Percentiles rank a stretch among this genome's conserved stretches.
phyloP scores from a whole-genome alignment of 805 yeast genomes.

The Candida fluviatilis region DNA sequence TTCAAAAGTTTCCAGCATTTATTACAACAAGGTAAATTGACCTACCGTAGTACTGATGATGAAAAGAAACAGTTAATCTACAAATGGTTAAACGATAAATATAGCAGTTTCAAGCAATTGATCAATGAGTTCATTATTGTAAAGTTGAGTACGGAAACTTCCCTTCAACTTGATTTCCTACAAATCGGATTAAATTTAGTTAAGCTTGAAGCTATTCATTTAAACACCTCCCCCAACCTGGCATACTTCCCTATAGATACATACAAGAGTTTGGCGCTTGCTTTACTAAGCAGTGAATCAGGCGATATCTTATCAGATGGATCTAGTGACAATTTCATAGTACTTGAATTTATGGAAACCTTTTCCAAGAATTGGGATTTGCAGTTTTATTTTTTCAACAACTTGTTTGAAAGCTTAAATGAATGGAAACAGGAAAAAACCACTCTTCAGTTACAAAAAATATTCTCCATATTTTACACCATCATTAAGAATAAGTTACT shows the following conservation, averaged over 20 bases:
- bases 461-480: conserved; percentile 40
- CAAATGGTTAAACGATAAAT: conserved; percentile 60
- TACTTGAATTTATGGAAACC: conserved; percentile 53
- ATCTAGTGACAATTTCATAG: conserved; percentile 42
- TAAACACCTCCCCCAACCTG: conserved; percentile 48
- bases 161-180: conserved; percentile 49
- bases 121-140: conserved; percentile 40
- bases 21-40: conserved; percentile 39
- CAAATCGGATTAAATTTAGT: conserved; percentile 55
- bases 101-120: conserved; percentile 47
- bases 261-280: conserved; percentile 38
- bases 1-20: conserved; percentile 47
- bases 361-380: conserved; percentile 68
- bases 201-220: conserved; percentile 50
- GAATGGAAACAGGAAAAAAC: conserved; percentile 17
- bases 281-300: conserved; percentile 24
- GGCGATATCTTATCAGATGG: conserved; percentile 44
- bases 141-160: conserved; percentile 40
- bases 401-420: conserved; percentile 25
- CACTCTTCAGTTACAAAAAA: conserved; percentile 13
- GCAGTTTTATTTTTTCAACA: conserved; percentile 66
- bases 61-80: conserved; percentile 48
- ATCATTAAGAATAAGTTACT: conserved; percentile 28
- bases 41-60: conserved; percentile 26
- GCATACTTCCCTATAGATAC: conserved; percentile 60